Evolutionary conservation across 129 eudicot species (phyloP), one percentile per base, ranked within the genome.

Genomic region (Lonicera japonica): DNA sequence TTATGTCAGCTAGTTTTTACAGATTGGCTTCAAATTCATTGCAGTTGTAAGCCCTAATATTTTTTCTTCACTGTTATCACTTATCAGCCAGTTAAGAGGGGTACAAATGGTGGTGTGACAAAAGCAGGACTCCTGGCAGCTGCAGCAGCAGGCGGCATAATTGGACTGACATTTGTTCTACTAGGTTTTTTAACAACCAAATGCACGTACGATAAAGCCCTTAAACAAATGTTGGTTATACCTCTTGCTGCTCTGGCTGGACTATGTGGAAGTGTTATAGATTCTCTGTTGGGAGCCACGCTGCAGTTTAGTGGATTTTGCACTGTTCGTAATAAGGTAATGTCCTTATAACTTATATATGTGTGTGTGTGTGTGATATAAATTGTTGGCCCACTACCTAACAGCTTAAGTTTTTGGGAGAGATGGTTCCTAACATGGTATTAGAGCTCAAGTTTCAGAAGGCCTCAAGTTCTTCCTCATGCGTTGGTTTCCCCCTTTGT

Each of bases 91-190:
- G 98, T 92, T 80, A 84, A 84, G 47, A 92, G 85, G 88, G 98
- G 98, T 63, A 92, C 98, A 76, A 92, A 92, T 72, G 98, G 98
- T 63, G 98, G 95, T 18, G 82, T 92, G 62, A 92, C 98, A 58
- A 82, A 67, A 72, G 75, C 82, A 4, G 98, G 98, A 53, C 85
- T 92, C 52, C 48, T 73, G 59, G 98, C 96, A 29, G 98, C 98
- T 55, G 86, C 87, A 17, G 98, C 95, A 69, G 98, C 81, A 15
- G 98, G 98, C 75, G 29, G 60, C 36, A 77, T 92, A 20, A 79
- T 92, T 70, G 98, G 98, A 59, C 56, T 92, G 56, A 77, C 98
- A 67, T 92, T 82, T 82, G 83, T 74, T 63, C 15, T 87, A 29
- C 70, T 81, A 16, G 98, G 96, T 56, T 51, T 84, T 65, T 67